phyloP scores from a whole-genome alignment of 768 basidiomycete genomes.

The Calocybe indica region DNA sequence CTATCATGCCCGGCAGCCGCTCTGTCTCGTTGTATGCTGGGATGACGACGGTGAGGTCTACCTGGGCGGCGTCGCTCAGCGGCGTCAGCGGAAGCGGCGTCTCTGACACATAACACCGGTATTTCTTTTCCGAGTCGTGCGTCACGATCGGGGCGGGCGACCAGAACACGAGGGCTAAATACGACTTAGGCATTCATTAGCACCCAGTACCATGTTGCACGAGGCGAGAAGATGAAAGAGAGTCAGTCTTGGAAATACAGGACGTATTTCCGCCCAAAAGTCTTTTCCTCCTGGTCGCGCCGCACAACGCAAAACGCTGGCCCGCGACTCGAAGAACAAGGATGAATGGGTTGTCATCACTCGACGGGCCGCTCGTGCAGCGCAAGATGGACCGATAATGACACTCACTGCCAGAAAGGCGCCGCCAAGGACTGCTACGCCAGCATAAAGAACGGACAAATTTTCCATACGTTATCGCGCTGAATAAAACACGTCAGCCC shows the following conservation, averaged over 20 bases:
- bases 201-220: background rate
- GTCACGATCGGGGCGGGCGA: constrained; percentile 66
- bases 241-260: constrained; percentile 19
- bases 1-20: constrained; percentile 84
- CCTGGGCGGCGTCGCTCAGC: constrained; percentile 47
- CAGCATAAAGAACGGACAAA: constrained; percentile 28
- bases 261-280: constrained; percentile 35
- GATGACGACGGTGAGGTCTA: constrained; percentile 77
- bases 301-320: constrained; percentile 39
- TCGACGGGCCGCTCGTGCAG: background rate
- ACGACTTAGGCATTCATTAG: constrained; percentile 47
- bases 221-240: constrained; percentile 26
- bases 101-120: constrained; percentile 48
- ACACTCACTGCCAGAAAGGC: constrained; percentile 33
- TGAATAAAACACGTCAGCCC: background rate
- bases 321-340: constrained; percentile 90
- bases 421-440: constrained; percentile 23
- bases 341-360: constrained; percentile 74
- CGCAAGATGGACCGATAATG: background rate
- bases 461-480: constrained; percentile 20
- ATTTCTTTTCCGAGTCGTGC: constrained; percentile 62
- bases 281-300: constrained; percentile 58
- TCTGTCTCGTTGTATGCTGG: constrained; percentile 89
- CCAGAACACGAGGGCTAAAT: constrained; percentile 64
- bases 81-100: constrained; percentile 51